Evolutionary conservation across 2,329 filamentous ascomycete species (phyloP).

Genomic region (Colletotrichum tanaceti): DNA sequence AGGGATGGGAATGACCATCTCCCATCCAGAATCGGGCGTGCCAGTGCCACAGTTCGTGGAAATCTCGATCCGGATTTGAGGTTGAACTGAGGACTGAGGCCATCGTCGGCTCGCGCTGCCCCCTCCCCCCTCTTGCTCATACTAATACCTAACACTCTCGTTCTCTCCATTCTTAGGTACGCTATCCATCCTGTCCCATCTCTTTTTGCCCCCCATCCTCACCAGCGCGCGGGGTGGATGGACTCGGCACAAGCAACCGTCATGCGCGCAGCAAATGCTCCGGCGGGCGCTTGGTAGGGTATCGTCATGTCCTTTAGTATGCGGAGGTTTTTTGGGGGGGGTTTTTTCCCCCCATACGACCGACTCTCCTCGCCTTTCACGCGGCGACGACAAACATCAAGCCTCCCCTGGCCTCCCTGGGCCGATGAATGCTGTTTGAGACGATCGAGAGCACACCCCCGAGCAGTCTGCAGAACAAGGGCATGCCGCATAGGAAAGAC

Average conservation of each 20-base stretch:
- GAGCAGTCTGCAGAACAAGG: background rate
- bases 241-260: background rate
- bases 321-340: too few relatives aligned
- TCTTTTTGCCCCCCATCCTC: too few relatives aligned
- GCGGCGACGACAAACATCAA: background rate
- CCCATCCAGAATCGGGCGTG: background rate
- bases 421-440: conserved; percentile 10
- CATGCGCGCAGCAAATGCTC: conserved; percentile 3
- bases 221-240: background rate
- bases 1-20: conserved; percentile 4
- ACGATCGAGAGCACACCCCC: conserved; percentile 6
- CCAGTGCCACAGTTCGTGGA: background rate
- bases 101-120: conserved; percentile 18
- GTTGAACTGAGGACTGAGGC: conserved; percentile 25
- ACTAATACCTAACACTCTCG: too few relatives aligned
- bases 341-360: too few relatives aligned
- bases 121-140: too few relatives aligned
- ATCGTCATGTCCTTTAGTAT: conserved; percentile 8
- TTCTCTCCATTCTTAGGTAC: too few relatives aligned
- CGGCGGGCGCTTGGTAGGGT: background rate
- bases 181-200: too few relatives aligned
- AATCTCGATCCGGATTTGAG: conserved; percentile 6
- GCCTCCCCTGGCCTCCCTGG: background rate
- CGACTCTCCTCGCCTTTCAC: background rate
- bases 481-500: conserved; percentile 19